Evolutionary conservation across 1,284 basidiomycete species (phyloP), one percentile per base, ranked within the genome.

Genomic region (Malassezia sympodialis): DNA sequence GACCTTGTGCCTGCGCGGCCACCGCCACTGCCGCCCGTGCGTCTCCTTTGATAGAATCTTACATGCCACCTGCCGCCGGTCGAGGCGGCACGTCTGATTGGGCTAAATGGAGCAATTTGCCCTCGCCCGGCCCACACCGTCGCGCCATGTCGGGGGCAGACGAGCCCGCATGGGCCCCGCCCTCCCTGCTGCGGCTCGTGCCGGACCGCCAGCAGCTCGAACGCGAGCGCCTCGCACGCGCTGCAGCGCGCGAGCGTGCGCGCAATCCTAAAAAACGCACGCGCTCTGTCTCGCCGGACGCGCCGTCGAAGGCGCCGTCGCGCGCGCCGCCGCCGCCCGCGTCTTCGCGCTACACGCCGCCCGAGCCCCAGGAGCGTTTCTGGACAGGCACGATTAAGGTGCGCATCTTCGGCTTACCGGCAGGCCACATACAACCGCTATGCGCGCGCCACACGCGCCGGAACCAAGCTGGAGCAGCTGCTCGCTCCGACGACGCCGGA

Each of bases 301-400:
- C 37, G 27, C 19, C 26, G 15, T 26, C 15, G 1, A 28, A 40
- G 7, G 2, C 11, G 37, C 11, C 23, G 15, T 10, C 15, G 23
- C 4, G 46, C 31, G 42, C 42, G 26, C 11, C 8, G 43, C 11
- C n/a, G 24, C 24, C 32, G 37, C 12, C 47, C 17, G 32, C 4
- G 19, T 19, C 42, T 10, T n/a, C 37, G 41, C 49, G 56, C 17
- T 58, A 49, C 27, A 49, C 31, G 19, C 63, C 63, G 0, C 63
- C 66, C 44, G 14, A 24, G 2, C 30, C 58, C 0, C 41, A 21
- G 1, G 61, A 62, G 12, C 59, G 69, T 2, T 72, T 69, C 56
- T 68, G 67, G 67, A 40, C 46, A 0, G 69, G 69, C 8, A 59
- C 67, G 2, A 37, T 70, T 59, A 72, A 60, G 47, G 59, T 61